phyloP scores from a whole-genome alignment of 2,329 filamentous ascomycete species.

The Alternaria sp. region DNA sequence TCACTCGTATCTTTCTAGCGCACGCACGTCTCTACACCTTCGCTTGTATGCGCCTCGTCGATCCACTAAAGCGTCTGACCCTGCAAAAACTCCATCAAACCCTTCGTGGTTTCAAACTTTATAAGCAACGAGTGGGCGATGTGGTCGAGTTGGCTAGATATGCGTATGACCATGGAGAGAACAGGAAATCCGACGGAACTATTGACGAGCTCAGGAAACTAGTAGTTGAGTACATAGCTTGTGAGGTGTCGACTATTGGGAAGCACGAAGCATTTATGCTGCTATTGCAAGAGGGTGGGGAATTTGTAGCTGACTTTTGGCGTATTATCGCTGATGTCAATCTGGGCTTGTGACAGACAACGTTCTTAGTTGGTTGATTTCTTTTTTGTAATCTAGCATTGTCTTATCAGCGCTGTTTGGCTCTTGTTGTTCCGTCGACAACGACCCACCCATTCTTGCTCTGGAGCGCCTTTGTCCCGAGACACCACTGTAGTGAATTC shows the following conservation, averaged over 20 bases:
- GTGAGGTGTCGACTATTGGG: slow-evolving; percentile 28
- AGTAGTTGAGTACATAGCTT: slow-evolving; percentile 35
- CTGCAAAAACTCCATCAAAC: slow-evolving; percentile 43
- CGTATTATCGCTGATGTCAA: neutral
- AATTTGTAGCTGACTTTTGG: slow-evolving; percentile 36
- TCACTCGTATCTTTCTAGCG: slow-evolving; percentile 36
- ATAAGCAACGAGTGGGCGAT: slow-evolving; percentile 29
- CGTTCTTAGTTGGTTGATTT: neutral
- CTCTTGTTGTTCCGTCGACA: too few relatives aligned
- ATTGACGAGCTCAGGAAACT: slow-evolving; percentile 35
- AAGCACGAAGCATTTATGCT: slow-evolving; percentile 25
- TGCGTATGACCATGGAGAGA: slow-evolving; percentile 27
- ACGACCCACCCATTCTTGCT: neutral
- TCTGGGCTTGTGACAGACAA: too few relatives aligned
- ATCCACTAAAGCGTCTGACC: slow-evolving; percentile 31
- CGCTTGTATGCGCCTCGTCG: slow-evolving; percentile 33
- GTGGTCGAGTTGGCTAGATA: slow-evolving; percentile 38
- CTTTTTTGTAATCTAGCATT: neutral
- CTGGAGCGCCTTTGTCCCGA: neutral
- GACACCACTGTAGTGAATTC: too few relatives aligned
- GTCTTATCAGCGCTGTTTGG: neutral
- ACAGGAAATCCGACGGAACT: slow-evolving; percentile 16
- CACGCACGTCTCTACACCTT: slow-evolving; percentile 44
- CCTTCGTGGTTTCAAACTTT: slow-evolving; percentile 33
- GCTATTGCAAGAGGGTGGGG: slow-evolving; percentile 35